Evolutionary conservation across 2,329 filamentous ascomycete species (phyloP).

Genomic region (Boeremia exigua): DNA sequence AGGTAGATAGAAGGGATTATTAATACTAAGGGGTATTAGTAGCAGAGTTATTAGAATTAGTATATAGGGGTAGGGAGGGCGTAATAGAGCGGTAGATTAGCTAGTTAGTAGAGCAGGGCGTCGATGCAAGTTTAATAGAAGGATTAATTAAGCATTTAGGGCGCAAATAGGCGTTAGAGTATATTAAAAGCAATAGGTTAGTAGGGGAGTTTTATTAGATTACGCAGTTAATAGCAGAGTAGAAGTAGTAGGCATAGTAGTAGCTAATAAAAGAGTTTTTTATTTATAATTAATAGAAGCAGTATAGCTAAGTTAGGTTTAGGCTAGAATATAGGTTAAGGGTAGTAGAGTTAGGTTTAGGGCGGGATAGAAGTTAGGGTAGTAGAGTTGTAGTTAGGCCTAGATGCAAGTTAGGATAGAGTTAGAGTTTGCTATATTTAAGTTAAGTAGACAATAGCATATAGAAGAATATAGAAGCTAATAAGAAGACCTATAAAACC

Average conservation of each 20-base stretch:
- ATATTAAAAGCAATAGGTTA: not conserved
- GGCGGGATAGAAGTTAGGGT: too few relatives aligned
- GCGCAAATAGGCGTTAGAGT: not conserved
- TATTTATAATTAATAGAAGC: not conserved
- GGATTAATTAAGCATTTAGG: not conserved
- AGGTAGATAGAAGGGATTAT: not conserved
- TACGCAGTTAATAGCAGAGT: not conserved
- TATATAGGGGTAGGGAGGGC: not conserved
- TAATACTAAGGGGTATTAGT: not conserved
- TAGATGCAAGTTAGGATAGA: not conserved
- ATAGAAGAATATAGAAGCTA: not conserved
- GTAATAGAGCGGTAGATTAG: not conserved
- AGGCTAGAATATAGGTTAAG: too few relatives aligned
- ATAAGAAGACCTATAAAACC: not conserved
- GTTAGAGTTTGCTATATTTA: not conserved
- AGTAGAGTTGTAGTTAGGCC: not conserved
- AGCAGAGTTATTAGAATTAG: not conserved
- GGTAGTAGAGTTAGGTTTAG: too few relatives aligned
- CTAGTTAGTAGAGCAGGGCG: not conserved
- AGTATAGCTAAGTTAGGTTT: too few relatives aligned
- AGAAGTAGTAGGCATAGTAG: not conserved
- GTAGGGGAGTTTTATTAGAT: not conserved
- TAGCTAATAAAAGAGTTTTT: conserved; percentile 7
- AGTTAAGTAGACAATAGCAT: not conserved
- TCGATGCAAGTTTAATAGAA: not conserved